phyloP scores from a whole-genome alignment of 805 yeast genomes.

The Cyberlindnera suaveolens region DNA sequence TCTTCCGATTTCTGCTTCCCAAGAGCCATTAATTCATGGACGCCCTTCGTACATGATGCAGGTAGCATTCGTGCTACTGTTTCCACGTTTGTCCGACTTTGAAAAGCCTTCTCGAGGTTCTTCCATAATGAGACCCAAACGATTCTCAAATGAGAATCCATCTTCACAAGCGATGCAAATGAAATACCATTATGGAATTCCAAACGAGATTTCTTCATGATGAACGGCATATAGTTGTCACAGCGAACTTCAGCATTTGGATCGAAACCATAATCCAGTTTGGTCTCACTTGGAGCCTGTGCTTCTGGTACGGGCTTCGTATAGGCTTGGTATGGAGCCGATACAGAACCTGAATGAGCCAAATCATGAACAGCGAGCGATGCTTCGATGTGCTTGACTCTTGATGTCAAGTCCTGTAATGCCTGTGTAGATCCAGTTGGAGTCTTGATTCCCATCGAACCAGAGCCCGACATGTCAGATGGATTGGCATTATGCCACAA shows the following conservation, averaged over 20 bases:
- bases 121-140: slow-evolving; percentile 28
- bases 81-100: not conserved
- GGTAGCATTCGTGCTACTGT: not conserved
- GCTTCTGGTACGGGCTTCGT: not conserved
- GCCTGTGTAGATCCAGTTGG: too few species aligned
- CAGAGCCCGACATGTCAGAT: not conserved
- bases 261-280: slow-evolving; percentile 12
- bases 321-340: slow-evolving; percentile 1
- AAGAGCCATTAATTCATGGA: slow-evolving; percentile 7
- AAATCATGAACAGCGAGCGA: slow-evolving; percentile 33
- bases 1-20: slow-evolving; percentile 10
- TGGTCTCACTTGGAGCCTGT: not conserved
- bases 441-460: too few species aligned
- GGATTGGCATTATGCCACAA: slow-evolving; percentile 32
- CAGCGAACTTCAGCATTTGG: slow-evolving; percentile 35
- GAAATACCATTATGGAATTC: slow-evolving; percentile 48
- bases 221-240: slow-evolving; percentile 38
- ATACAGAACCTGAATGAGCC: slow-evolving; percentile 8
- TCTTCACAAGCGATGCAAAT: slow-evolving; percentile 41
- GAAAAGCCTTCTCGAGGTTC: slow-evolving; percentile 6
- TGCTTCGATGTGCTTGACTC: slow-evolving; percentile 41
- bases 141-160: slow-evolving; percentile 35
- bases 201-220: slow-evolving; percentile 33
- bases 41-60: not conserved
- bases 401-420: slow-evolving; percentile 29